A percentile compares a stretch with the other conserved stretches of the same genome.
Conservation (phyloP, 352 stramenopile genomes). For the Thraustochytrium sp. region DNA sequence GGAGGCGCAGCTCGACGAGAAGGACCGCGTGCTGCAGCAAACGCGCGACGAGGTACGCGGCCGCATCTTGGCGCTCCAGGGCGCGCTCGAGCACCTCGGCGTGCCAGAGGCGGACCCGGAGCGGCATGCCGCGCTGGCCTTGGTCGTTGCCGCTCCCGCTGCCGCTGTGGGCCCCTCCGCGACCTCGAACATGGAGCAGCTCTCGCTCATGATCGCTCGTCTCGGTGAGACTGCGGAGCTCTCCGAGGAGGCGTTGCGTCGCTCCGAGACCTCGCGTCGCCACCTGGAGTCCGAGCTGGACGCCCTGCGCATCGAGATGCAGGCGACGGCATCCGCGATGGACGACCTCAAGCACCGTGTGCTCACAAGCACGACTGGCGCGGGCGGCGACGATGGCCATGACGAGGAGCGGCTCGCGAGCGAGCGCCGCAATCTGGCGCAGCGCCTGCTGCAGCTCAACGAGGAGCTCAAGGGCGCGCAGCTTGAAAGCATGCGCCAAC, state of each 20-base stretch:
- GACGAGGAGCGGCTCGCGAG: conserved; percentile 47
- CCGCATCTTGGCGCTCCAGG: conserved; percentile 12
- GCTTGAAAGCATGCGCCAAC: conserved; percentile 47
- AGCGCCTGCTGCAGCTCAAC: conserved; percentile 51
- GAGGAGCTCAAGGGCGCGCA: conserved; percentile 53
- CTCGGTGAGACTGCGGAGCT: conserved; percentile 23
- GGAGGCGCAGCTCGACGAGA: conserved; percentile 32
- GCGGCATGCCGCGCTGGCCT: background rate
- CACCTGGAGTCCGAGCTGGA: conserved; percentile 47
- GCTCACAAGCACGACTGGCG: background rate
- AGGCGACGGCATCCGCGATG: conserved; percentile 1
- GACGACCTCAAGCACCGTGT: conserved; percentile 17
- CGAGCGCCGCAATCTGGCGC: conserved; percentile 43
- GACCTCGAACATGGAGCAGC: background rate
- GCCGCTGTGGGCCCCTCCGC: background rate
- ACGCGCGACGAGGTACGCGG: conserved; percentile 17
- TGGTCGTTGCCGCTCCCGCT: background rate
- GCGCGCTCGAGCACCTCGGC: background rate
- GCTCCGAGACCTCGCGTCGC: conserved; percentile 41
- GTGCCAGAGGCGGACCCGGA: background rate
- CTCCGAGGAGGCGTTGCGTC: conserved; percentile 15
- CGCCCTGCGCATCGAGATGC: background rate
- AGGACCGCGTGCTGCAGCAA: background rate
- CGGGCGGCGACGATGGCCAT: background rate
- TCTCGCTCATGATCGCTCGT: conserved; percentile 5